phyloP scores from a whole-genome alignment of 768 basidiomycete genomes.

The Hygrocybe punicea region DNA sequence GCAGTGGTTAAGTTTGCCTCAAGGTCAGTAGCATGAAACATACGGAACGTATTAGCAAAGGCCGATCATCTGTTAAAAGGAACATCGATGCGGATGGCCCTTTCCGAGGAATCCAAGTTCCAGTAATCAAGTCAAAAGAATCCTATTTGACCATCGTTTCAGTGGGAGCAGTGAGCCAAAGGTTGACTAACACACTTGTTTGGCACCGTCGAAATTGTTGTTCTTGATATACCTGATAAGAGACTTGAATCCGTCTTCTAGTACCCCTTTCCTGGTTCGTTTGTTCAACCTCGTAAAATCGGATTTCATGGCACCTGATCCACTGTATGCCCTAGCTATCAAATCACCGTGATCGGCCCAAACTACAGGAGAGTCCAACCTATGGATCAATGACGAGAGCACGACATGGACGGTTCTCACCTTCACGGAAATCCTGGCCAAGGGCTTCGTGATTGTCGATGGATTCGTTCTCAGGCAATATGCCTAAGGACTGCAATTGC shows the following conservation, averaged over 20 bases:
- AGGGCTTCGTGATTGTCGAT: conserved; percentile 81
- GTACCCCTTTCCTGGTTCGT: conserved; percentile 70
- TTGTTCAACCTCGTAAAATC: conserved; percentile 95
- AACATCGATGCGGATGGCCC: conserved; percentile 67
- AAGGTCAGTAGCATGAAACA: conserved; percentile 24
- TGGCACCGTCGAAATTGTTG: conserved; percentile 92
- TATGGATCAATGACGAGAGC: conserved; percentile 5
- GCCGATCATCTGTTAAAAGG: conserved; percentile 72
- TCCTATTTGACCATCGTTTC: conserved; percentile 50
- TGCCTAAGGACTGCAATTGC: conserved; percentile 71
- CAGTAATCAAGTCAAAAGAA: conserved; percentile 91
- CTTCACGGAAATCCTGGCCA: conserved; percentile 80
- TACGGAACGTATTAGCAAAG: conserved; percentile 81
- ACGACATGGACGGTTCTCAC: conserved; percentile 51
- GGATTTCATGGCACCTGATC: conserved; percentile 93
- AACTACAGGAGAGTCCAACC: conserved; percentile 47
- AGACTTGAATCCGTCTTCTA: conserved; percentile 88
- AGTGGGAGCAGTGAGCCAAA: not conserved
- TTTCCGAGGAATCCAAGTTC: conserved; percentile 81
- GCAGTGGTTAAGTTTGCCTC: not conserved
- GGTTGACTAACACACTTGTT: conserved; percentile 58
- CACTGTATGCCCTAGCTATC: conserved; percentile 87
- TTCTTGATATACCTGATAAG: conserved; percentile 87
- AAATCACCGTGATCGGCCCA: conserved; percentile 97
- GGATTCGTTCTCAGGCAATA: conserved; percentile 65